Evolutionary conservation across 225 moss, liverwort and hornwort genomes (phyloP).

Genomic region (Bryoerythrophyllum caledonicum): DNA sequence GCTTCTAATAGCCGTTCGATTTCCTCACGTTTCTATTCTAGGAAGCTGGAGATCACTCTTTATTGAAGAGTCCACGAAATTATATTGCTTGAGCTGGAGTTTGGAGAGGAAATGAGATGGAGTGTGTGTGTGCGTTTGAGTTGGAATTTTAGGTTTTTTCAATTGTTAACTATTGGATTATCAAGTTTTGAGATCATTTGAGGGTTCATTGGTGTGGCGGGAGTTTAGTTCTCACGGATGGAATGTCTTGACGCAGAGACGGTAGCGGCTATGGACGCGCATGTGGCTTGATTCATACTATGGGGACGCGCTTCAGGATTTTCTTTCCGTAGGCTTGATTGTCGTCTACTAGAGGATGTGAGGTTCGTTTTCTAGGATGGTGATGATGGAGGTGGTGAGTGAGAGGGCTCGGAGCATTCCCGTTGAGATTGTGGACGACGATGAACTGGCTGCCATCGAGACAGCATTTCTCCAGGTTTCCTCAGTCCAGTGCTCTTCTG

Average conservation of each 20-base stretch:
- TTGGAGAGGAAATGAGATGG: background rate
- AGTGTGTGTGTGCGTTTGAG: background rate
- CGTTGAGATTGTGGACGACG: constrained; percentile 65
- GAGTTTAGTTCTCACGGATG: background rate
- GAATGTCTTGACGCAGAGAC: background rate
- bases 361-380: background rate
- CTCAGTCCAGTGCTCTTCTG: constrained; percentile 21
- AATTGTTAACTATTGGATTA: background rate
- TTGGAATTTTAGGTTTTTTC: background rate
- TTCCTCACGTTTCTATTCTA: background rate
- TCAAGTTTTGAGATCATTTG: background rate
- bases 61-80: no score
- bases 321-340: background rate
- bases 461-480: constrained; percentile 49
- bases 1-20: no score
- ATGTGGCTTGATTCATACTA: background rate
- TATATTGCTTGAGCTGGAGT: no score
- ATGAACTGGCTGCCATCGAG: constrained; percentile 71
- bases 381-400: constrained; percentile 19
- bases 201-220: background rate
- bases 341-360: constrained; percentile 1
- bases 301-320: background rate
- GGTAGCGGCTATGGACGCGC: background rate
- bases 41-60: no score
- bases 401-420: constrained; percentile 39